phyloP scores from a whole-genome alignment of 2,329 filamentous ascomycete genomes.

The Thielaviopsis ethacetica region DNA sequence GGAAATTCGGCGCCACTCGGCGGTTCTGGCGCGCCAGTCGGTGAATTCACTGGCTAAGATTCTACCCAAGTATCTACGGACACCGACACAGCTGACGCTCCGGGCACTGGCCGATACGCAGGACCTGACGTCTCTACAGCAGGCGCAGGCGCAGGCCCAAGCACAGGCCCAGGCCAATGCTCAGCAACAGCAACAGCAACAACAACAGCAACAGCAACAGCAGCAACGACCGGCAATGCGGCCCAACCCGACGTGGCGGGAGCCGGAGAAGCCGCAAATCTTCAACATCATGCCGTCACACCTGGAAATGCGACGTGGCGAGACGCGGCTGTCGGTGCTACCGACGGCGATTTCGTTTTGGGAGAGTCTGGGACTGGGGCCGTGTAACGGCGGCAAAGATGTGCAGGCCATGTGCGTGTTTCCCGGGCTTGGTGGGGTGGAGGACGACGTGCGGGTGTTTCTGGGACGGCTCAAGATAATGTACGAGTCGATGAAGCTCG shows the following conservation, averaged over 20 bases:
- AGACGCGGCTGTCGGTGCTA: conserved; percentile 53
- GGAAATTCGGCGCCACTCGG: conserved; percentile 19
- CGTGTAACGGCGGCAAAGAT: conserved; percentile 55
- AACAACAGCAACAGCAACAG: conserved; percentile 1
- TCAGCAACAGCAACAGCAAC: not conserved
- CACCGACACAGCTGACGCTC: conserved; percentile 21
- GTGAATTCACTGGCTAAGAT: conserved; percentile 30
- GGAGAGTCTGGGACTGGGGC: conserved; percentile 63
- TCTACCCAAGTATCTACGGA: conserved; percentile 29
- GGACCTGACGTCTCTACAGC: conserved; percentile 34
- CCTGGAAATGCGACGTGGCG: conserved; percentile 54
- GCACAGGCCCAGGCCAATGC: conserved; percentile 28
- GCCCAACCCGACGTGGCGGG: conserved; percentile 15
- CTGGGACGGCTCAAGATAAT: conserved; percentile 50
- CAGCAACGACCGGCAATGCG: conserved; percentile 1
- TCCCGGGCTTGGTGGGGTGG: conserved; percentile 47
- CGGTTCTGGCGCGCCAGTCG: conserved; percentile 28
- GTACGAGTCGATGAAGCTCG: conserved; percentile 61
- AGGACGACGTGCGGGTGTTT: conserved; percentile 44
- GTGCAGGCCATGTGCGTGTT: conserved; percentile 55
- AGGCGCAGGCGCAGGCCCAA: conserved; percentile 21
- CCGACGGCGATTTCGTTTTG: conserved; percentile 64
- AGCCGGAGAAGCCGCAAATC: conserved; percentile 33
- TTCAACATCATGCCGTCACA: conserved; percentile 53
- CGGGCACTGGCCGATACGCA: conserved; percentile 39